These are phyloP conservation scores for Caryopteris hybrid DNA, from an alignment of 305 asterid genomes.

Conservation along the genomic window DNA sequence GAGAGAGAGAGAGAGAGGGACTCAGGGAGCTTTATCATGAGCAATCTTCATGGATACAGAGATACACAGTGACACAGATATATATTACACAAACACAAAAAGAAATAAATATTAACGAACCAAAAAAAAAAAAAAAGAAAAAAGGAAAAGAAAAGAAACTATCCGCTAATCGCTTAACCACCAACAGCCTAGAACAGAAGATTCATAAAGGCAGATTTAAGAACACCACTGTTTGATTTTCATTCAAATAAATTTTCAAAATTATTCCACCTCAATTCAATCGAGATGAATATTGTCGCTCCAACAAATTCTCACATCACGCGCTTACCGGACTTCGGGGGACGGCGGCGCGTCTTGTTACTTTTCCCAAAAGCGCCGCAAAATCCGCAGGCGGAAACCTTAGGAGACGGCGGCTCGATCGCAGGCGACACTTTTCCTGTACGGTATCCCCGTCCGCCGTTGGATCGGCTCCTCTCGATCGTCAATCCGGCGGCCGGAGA, in stretches of 20 bases:
- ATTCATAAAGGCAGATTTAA: neutral
- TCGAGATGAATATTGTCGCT: neutral
- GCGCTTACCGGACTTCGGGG: conserved; percentile 61
- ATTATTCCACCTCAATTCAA: conserved; percentile 18
- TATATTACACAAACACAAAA: conserved; percentile 5
- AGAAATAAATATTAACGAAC: neutral
- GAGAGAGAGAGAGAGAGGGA: neutral
- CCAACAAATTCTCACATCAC: conserved; percentile 37
- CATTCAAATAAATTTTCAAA: conserved; percentile 11
- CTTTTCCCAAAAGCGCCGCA: conserved; percentile 65
- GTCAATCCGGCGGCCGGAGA: conserved; percentile 38
- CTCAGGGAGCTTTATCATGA: neutral
- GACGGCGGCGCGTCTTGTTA: conserved; percentile 56
- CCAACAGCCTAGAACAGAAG: neutral
- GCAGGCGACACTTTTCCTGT: conserved; percentile 85
- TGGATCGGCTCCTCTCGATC: conserved; percentile 85
- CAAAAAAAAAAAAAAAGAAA: neutral
- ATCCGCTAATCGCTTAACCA: neutral
- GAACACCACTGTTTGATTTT: neutral
- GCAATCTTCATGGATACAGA: conserved; percentile 7
- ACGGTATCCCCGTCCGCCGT: conserved; percentile 60
- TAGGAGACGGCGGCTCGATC: conserved; percentile 93
- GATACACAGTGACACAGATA: conserved; percentile 6
- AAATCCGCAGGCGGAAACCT: conserved; percentile 79
- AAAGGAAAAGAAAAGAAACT: neutral